Conservation (phyloP, 352 stramenopile species). For the Phytophthora sansomeana region DNA sequence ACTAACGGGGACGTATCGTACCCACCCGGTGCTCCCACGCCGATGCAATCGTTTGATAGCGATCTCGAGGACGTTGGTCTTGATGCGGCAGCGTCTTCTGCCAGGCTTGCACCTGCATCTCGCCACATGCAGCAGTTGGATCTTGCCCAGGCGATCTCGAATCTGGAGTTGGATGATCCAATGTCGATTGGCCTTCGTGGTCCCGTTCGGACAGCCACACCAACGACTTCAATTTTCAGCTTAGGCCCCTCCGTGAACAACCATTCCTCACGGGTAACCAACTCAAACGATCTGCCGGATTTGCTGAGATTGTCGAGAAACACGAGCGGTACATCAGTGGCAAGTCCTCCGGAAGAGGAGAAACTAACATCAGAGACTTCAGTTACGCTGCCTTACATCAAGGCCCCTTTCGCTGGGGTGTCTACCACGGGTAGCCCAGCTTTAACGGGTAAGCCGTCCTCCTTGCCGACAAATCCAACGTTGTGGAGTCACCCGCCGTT, state of each 20-base stretch:
- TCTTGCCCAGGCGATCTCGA: slow-evolving; percentile 77
- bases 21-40: slow-evolving; percentile 27
- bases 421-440: background rate
- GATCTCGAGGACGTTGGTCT: slow-evolving; percentile 36
- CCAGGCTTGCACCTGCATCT: slow-evolving; percentile 64
- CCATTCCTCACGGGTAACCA: slow-evolving; percentile 31
- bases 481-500: slow-evolving; percentile 67
- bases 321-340: slow-evolving; percentile 28
- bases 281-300: slow-evolving; percentile 34
- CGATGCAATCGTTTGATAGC: slow-evolving; percentile 36
- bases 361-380: slow-evolving; percentile 31
- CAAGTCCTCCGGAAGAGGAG: slow-evolving; percentile 8
- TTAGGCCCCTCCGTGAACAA: slow-evolving; percentile 55
- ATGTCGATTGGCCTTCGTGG: slow-evolving; percentile 69
- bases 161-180: slow-evolving; percentile 80
- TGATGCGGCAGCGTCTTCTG: slow-evolving; percentile 14
- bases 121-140: slow-evolving; percentile 83
- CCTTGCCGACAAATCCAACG: slow-evolving; percentile 49
- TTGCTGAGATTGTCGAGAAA: slow-evolving; percentile 38
- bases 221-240: slow-evolving; percentile 79
- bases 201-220: slow-evolving; percentile 53
- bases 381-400: slow-evolving; percentile 44
- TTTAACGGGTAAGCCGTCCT: slow-evolving; percentile 28
- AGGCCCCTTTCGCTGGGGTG: slow-evolving; percentile 24
- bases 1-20: background rate